These are phyloP conservation scores for Syzygium malaccense DNA, from an alignment of 441 rosid species.

Conservation along the genomic window DNA sequence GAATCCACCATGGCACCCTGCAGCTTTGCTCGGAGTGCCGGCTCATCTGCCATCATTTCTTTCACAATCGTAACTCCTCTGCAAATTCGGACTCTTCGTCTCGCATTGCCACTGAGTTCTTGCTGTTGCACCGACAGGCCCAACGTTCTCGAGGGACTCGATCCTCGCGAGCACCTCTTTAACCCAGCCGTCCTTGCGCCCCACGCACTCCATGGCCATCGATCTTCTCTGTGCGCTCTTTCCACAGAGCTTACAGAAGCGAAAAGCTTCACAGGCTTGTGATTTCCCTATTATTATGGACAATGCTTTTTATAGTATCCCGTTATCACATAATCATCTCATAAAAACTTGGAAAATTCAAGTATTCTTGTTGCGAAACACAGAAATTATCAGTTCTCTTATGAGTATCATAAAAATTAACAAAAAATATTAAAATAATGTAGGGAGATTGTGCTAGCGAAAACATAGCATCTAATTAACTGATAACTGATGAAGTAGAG, in stretches of 20 bases:
- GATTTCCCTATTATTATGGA: not conserved
- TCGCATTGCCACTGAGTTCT: not conserved
- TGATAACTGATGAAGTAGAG: no score
- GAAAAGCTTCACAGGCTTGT: not conserved
- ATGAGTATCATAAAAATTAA: no score
- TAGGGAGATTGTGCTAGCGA: no score
- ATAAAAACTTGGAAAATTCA: no score
- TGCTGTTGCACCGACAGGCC: conserved; percentile 23
- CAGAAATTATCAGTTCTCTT: no score
- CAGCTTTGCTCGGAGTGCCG: conserved; percentile 96
- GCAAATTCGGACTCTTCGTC: conserved; percentile 20
- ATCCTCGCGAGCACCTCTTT: conserved; percentile 64
- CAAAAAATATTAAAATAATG: no score
- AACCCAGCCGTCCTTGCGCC: conserved; percentile 61
- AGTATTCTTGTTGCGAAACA: no score
- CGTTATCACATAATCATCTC: no score
- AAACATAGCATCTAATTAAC: no score
- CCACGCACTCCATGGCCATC: not conserved
- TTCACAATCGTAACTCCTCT: conserved; percentile 74
- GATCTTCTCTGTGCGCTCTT: not conserved
- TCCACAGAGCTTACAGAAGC: not conserved
- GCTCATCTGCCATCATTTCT: conserved; percentile 69
- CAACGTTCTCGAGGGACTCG: conserved; percentile 49
- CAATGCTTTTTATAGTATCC: no score
- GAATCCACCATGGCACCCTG: conserved; percentile 97